Conservation (phyloP, 129 eudicot genomes). For the Lactuca sativa region DNA sequence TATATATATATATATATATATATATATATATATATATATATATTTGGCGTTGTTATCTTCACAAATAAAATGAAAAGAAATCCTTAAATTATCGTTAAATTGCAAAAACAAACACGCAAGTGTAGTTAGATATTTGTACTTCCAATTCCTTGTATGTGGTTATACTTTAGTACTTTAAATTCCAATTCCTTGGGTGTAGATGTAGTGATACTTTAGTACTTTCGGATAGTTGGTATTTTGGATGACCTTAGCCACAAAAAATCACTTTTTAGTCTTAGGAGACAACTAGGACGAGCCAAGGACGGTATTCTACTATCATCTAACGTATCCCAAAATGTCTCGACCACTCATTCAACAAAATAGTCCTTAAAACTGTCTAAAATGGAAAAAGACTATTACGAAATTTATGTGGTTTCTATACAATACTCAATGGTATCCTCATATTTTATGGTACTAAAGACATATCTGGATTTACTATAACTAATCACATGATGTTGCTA, state of each 20-base stretch:
- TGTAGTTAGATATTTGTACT: background rate
- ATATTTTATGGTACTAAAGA: conserved; percentile 7
- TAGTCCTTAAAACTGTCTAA: conserved; percentile 7
- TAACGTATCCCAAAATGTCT: background rate
- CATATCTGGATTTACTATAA: conserved; percentile 10
- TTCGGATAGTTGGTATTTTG: background rate
- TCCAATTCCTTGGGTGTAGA: background rate
- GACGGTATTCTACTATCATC: background rate
- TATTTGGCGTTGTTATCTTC: too few species aligned
- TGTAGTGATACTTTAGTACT: conserved; percentile 1
- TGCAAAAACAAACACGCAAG: background rate
- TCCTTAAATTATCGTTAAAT: too few species aligned
- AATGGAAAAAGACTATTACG: background rate
- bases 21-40: too few species aligned
- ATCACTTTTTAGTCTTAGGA: background rate
- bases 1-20: too few species aligned
- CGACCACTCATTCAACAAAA: conserved; percentile 21
- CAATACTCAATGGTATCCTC: background rate
- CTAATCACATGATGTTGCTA: conserved; percentile 26
- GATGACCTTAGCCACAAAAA: conserved; percentile 6
- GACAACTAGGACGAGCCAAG: conserved; percentile 1
- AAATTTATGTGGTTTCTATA: background rate
- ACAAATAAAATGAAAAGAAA: too few species aligned
- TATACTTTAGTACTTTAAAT: background rate
- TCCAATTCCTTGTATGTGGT: background rate